Evolutionary conservation across 2,329 filamentous ascomycete genomes (phyloP).

Genomic region (Xylariaceae sp.): DNA sequence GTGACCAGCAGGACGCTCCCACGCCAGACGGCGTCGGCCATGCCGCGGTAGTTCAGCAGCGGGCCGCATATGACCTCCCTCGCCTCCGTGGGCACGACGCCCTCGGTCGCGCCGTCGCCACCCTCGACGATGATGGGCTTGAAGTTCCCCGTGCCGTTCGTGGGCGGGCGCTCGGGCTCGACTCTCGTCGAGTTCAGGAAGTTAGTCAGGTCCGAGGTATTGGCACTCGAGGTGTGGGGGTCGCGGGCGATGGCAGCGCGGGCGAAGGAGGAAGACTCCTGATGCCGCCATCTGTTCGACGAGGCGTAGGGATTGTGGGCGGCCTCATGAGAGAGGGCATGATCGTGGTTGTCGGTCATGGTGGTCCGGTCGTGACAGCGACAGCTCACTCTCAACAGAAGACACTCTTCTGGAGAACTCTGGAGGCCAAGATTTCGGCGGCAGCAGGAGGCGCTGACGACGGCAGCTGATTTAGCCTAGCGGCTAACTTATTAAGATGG

Average conservation of each 20-base stretch:
- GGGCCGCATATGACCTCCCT: slow-evolving; percentile 64
- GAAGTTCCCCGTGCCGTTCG: slow-evolving; percentile 29
- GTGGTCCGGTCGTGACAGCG: slow-evolving; percentile 2
- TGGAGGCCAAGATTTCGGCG: slow-evolving; percentile 1
- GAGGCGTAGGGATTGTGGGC: slow-evolving; percentile 48
- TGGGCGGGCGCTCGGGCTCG: slow-evolving; percentile 28
- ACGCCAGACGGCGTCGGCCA: slow-evolving; percentile 64
- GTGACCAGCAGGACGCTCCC: slow-evolving; percentile 83
- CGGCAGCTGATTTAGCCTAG: slow-evolving; percentile 4
- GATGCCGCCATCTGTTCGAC: slow-evolving; percentile 53
- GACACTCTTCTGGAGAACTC: too few relatives aligned
- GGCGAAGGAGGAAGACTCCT: slow-evolving; percentile 51
- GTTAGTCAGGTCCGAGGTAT: slow-evolving; percentile 44
- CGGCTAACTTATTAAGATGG: background rate
- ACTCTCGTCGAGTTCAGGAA: slow-evolving; percentile 50
- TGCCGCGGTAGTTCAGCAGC: slow-evolving; percentile 69
- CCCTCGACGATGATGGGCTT: slow-evolving; percentile 43
- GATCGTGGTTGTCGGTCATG: slow-evolving; percentile 17
- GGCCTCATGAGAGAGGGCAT: slow-evolving; percentile 24
- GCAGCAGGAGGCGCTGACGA: background rate
- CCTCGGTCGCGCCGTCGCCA: slow-evolving; percentile 21
- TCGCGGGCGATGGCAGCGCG: slow-evolving; percentile 38
- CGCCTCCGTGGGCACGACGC: slow-evolving; percentile 29
- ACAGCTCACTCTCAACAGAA: too few relatives aligned
- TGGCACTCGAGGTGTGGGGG: slow-evolving; percentile 29